Evolutionary conservation across 2,329 filamentous ascomycete species (phyloP), one percentile per base, ranked within the genome.

Genomic region (Lachnellula cervina): DNA sequence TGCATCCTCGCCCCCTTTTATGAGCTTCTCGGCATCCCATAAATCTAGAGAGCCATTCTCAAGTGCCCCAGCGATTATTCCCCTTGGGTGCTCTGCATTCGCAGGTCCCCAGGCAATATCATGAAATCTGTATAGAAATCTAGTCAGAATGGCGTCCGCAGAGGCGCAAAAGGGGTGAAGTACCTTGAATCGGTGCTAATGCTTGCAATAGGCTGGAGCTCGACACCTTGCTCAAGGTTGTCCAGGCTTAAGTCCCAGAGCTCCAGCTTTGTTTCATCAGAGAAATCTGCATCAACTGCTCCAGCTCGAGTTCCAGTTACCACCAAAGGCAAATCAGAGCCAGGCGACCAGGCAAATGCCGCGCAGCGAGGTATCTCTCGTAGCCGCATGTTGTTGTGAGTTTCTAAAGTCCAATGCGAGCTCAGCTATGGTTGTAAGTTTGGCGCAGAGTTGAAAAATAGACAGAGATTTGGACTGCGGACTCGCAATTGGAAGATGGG

Each of bases 331-430:
- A 86, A 84, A 40, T 83, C 81, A 50, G 89, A 77, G 66, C 86
- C 89, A 25, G 92, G 88, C 65, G 90, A 96, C 93, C 94, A 99
- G 70, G 94, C 90, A 74, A 99, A 99, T 68, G 93, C 89, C 73
- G 93, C 94, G 69, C 94, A 99, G 76, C 94, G 86, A 72, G 91
- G 89, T 70, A 99, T 95, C 79, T 97, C 92, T 80, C 93, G 86
- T 74, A 97, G 81, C 77, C 91, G 89, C 75, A 97, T 93, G 94
- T 99, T 99, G 73, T 48, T 65, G 60, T 58, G 54, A 57, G 50
- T 56, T 59, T 25, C 32, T 35, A 37, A 32, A 50, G 45, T 42
- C 54, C 57, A 51, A 49, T 53, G 51, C 44, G 57, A 58, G 44
- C 57, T 50, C 40, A 54, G 48, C 19, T 40, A 42, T 55, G 49